A percentile compares a stretch with the other conserved stretches of the same genome.
phyloP scores from a whole-genome alignment of 257 asterid genomes.

The Solanum lycopersicoides region DNA sequence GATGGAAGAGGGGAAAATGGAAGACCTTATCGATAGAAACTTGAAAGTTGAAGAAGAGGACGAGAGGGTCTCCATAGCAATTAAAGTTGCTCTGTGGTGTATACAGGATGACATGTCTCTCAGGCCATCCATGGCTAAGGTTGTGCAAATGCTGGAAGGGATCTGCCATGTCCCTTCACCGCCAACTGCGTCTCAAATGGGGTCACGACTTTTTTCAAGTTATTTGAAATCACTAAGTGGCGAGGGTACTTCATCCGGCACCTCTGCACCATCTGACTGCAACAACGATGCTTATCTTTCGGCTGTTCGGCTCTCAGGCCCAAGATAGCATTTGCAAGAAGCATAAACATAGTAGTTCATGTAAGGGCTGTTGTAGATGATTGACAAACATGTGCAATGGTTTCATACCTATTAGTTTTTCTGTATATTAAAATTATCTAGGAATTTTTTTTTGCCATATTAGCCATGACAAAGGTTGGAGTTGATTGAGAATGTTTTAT shows the following conservation, averaged over 20 bases:
- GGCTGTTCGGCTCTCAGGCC: constrained; percentile 88
- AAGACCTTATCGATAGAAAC: constrained; percentile 50
- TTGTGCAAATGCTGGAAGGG: constrained; percentile 95
- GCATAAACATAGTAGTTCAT: constrained; percentile 9
- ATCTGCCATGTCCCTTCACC: constrained; percentile 63
- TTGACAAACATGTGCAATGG: not conserved
- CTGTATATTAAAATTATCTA: constrained; percentile 21
- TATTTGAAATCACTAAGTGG: constrained; percentile 53
- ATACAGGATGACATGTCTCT: constrained; percentile 83
- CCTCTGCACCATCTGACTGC: constrained; percentile 53
- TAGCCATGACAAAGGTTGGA: constrained; percentile 7
- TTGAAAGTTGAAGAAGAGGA: constrained; percentile 49
- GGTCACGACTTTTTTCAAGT: constrained; percentile 49
- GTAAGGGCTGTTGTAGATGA: not conserved
- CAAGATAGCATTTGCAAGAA: constrained; percentile 44
- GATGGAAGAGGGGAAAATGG: constrained; percentile 85
- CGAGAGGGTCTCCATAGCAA: constrained; percentile 51
- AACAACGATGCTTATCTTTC: constrained; percentile 74
- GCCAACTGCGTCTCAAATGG: constrained; percentile 55
- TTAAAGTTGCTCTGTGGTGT: constrained; percentile 91
- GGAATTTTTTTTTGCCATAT: constrained; percentile 28
- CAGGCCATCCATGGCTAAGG: constrained; percentile 84
- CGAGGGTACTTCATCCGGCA: constrained; percentile 68
- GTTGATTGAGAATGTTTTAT: constrained; percentile 11
- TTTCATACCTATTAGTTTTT: not conserved